Conservation (phyloP, 176 grass and related monocot species). For the Oropetium thomaeum region DNA sequence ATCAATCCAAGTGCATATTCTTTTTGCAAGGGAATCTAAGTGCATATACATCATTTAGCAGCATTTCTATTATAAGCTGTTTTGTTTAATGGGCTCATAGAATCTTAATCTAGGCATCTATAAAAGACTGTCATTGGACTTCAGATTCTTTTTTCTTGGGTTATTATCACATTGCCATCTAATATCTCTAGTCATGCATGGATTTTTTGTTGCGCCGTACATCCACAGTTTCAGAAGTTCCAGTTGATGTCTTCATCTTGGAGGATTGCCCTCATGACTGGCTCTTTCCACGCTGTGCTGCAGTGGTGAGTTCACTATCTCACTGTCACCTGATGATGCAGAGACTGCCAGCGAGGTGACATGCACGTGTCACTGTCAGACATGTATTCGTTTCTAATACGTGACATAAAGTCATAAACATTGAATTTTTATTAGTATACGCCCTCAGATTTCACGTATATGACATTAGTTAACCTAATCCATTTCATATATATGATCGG, state of each 20-base stretch:
- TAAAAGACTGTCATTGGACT: not conserved
- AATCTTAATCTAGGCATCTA: not conserved
- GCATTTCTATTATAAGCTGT: not conserved
- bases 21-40: too few relatives aligned
- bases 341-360: not conserved
- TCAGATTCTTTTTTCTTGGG: not conserved
- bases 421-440: too few relatives aligned
- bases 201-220: conserved; percentile 25
- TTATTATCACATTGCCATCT: conserved; percentile 2
- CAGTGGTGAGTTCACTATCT: conserved; percentile 70
- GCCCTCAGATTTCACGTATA: not conserved
- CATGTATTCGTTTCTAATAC: not conserved
- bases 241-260: conserved; percentile 78
- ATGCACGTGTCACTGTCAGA: not conserved
- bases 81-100: conserved; percentile 8
- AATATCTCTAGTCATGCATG: conserved; percentile 13
- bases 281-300: conserved; percentile 84
- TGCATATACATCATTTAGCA: not conserved
- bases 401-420: too few relatives aligned
- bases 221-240: conserved; percentile 73
- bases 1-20: not conserved
- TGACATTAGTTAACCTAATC: not conserved
- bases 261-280: conserved; percentile 98
- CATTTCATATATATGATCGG: not conserved
- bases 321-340: conserved; percentile 5